These are phyloP conservation scores for Lactarius psammicola DNA, from an alignment of 768 basidiomycete species.

Conservation along the genomic window DNA sequence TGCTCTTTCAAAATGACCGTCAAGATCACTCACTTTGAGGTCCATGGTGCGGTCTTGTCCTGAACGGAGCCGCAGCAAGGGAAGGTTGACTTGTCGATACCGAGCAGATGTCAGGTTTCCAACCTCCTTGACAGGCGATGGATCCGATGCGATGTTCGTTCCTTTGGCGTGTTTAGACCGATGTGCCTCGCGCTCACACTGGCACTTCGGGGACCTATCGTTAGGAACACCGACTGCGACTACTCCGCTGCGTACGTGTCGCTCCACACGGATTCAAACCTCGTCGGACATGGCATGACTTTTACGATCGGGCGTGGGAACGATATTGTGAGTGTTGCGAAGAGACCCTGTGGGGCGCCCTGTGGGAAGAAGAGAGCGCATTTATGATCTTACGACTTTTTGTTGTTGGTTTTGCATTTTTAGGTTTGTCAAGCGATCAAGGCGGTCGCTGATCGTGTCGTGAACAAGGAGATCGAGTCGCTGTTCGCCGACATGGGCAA, in stretches of 20 bases:
- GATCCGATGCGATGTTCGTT: conserved; percentile 86
- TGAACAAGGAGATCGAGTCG: conserved; percentile 77
- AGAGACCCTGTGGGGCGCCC: neutral
- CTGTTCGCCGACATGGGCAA: conserved; percentile 90
- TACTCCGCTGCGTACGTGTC: conserved; percentile 92
- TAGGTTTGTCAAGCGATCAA: conserved; percentile 82
- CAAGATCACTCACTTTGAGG: conserved; percentile 57
- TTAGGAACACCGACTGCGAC: conserved; percentile 96
- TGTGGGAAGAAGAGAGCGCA: neutral
- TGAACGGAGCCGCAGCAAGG: neutral
- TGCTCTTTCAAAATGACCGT: conserved; percentile 30
- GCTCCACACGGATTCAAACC: conserved; percentile 64
- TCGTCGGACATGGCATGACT: conserved; percentile 91
- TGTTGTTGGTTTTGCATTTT: neutral
- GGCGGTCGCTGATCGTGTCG: conserved; percentile 74
- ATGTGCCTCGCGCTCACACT: neutral
- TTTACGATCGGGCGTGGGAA: conserved; percentile 95
- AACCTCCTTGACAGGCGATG: conserved; percentile 87
- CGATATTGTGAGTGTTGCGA: conserved; percentile 61
- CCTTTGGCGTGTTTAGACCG: neutral
- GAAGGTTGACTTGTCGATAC: conserved; percentile 2
- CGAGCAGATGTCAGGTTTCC: conserved; percentile 83
- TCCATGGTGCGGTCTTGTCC: conserved; percentile 46
- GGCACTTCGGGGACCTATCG: too few relatives aligned
- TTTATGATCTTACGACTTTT: too few relatives aligned